Base-by-base conservation (phyloP, 2,329 filamentous ascomycete genomes). In the Aspergillus caelatus region DNA sequence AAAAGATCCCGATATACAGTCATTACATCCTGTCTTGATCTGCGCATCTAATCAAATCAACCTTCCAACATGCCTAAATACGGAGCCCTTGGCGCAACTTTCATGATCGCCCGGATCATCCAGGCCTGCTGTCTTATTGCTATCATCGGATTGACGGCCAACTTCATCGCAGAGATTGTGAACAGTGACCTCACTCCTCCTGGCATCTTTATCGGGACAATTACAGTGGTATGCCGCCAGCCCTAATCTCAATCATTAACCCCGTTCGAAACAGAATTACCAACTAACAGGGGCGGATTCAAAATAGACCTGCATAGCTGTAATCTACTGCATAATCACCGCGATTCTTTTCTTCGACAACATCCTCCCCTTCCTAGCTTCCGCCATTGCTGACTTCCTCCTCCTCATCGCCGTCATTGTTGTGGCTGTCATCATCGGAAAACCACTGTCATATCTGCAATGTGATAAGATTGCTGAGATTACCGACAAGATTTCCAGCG, bases 261-360 rank as follows among this genome's bases (percentile, higher is more conserved):
- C 21, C 53, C 55, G 19, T 34, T n/a, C 28, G 12, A 46, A 50
- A 28, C 26, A 32, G 50, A 10, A 14, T 19, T 53, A 68, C 74
- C 60, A 78, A 65, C 62, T 59, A 43, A 32, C 46, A 45, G n/a
- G 55, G 32, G 10, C 58, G 21, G 30, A 10, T 34, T 10, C 34
- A 21, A 32, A 57, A 43, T 11, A 96, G 93, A 88, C 91, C 34
- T 91, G 87, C 79, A 88, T 95, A 63, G 89, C 91, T 11, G 86
- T 89, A 6, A 85, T 97, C 64, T 97, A 97, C 83, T 87, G 89
- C 68, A 85, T 86, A 70, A 89, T 96, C 70, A 90, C 91, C 21
- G 90, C 91, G 80, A 93, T 96, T 75, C 90, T 94, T 68, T 94
- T 93, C 79, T 84, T 89, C 70, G 91, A 94, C 75, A 84, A 87